Conservation (phyloP, 164 flowering plant genomes). For the Sextonia rubra region DNA sequence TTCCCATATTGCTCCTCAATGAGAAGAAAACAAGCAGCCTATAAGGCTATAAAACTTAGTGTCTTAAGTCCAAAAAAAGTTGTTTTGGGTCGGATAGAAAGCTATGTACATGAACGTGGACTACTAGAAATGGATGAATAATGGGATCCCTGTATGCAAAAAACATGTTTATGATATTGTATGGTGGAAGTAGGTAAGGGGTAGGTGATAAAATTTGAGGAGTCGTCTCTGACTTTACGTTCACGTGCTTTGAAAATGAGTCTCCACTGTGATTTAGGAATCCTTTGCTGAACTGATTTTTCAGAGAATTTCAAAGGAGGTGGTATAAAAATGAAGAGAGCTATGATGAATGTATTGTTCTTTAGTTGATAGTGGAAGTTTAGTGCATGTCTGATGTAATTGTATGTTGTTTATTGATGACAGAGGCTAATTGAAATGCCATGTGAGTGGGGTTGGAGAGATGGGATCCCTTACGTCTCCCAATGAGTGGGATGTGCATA, state of each 20-base stretch:
- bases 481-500: too few relatives aligned
- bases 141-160: background rate
- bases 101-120: background rate
- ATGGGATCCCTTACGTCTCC: too few relatives aligned
- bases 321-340: background rate
- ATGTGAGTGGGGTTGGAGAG: too few relatives aligned
- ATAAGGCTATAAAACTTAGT: background rate
- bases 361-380: too few relatives aligned
- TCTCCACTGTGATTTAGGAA: background rate
- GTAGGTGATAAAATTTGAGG: background rate
- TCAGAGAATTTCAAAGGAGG: too few relatives aligned
- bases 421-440: too few relatives aligned
- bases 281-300: too few relatives aligned
- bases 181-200: background rate
- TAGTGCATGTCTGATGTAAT: too few relatives aligned
- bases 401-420: too few relatives aligned
- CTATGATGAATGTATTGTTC: background rate
- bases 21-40: background rate
- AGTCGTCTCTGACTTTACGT: background rate
- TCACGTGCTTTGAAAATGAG: background rate
- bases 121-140: background rate
- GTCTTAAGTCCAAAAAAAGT: background rate
- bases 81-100: too few relatives aligned
- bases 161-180: background rate
- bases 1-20: slow-evolving; percentile 15